These are phyloP conservation scores for Syzygium aromaticum DNA, from an alignment of 345 rosid species.

Conservation along the genomic window DNA sequence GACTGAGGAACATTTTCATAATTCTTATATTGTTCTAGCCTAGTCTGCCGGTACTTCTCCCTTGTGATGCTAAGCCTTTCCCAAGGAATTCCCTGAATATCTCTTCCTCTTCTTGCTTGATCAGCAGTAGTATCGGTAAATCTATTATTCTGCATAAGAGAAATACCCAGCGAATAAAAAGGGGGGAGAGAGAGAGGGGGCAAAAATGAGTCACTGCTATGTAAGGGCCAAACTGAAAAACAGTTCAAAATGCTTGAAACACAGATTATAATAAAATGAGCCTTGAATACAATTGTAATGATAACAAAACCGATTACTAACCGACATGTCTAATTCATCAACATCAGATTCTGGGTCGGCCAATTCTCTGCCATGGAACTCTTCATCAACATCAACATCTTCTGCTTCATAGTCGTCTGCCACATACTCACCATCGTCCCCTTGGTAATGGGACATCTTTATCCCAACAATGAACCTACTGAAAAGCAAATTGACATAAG, in stretches of 20 bases:
- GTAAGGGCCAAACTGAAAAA: not conserved
- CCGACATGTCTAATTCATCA: slow-evolving; percentile 50
- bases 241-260: not conserved
- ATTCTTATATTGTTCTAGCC: slow-evolving; percentile 92
- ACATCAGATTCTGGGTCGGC: slow-evolving; percentile 62
- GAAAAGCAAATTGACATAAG: not conserved
- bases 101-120: slow-evolving; percentile 76
- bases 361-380: slow-evolving; percentile 32
- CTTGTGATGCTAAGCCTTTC: slow-evolving; percentile 78
- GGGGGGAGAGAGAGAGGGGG: not conserved
- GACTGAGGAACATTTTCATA: slow-evolving; percentile 77
- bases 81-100: slow-evolving; percentile 98
- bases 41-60: slow-evolving; percentile 74
- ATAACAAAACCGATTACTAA: slow-evolving; percentile 6
- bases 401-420: slow-evolving; percentile 64
- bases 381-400: slow-evolving; percentile 51
- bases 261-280: not conserved
- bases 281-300: not conserved
- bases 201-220: not conserved
- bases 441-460: slow-evolving; percentile 49
- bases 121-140: slow-evolving; percentile 70
- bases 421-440: slow-evolving; percentile 50
- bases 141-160: slow-evolving; percentile 35
- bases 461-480: not conserved
- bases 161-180: not conserved